Base-by-base conservation (phyloP, 352 stramenopile genomes). In the Pythium rhizo-oryzae region DNA sequence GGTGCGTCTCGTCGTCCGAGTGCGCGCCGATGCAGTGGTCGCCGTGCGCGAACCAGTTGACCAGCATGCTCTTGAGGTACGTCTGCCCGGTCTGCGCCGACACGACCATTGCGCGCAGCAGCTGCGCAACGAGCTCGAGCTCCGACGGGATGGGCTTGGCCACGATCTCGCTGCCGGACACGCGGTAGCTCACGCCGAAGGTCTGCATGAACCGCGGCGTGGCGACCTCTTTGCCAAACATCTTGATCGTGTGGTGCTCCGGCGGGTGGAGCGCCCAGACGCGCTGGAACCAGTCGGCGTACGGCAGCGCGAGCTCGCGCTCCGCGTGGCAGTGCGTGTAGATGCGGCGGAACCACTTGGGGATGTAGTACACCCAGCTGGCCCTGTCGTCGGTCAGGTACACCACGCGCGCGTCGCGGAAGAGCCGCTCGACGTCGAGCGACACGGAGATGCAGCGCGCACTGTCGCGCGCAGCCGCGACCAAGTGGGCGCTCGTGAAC, bases 1-100 rank as follows among this genome's bases (percentile, higher is more conserved):
- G 72, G n/a, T 80, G 65, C 13, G 59, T 59, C 65, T 94, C 88
- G 59, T 93, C 78, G 59, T 97, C 90, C 3, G 82, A 76, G 62
- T 95, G 90, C 1, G 85, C 72, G 16, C 85, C 90, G 39, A 97
- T 92, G 64, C 87, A 85, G 68, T 97, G 84, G 53, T 94, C 74
- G 30, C 84, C 85, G 50, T 91, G 70, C 13, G 78, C 77, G 62
- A 96, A 97, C 90, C 88, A 97, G 61, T 96, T 97, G 49, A 91
- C 71, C 12, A 97, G 74, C 46, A 66, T 56, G 47, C 52, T 66
- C 30, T 54, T 59, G 21, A 74, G 50, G 50, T 69, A 63, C 4
- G 55, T 70, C 35, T 69, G 55, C 18, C 52, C 51, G 16, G 61
- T 67, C 16, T 33, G 33, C 3, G 72, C 64, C 39, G 86, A 74